Evolutionary conservation across 1,284 basidiomycete genomes (phyloP).

Genomic region (Boletus sp.): DNA sequence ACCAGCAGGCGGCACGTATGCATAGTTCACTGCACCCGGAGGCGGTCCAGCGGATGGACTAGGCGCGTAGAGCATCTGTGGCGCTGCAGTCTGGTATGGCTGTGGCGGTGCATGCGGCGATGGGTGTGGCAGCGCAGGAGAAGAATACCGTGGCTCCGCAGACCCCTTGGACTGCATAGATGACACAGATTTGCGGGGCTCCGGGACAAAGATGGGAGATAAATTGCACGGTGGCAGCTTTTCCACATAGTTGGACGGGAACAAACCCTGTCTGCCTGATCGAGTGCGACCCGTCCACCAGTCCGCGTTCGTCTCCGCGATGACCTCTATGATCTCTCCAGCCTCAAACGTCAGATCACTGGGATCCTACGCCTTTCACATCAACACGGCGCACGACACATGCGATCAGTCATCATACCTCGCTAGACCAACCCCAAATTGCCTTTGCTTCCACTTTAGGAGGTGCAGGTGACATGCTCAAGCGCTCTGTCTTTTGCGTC

Average conservation of each 20-base stretch:
- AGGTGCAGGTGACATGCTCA: slow-evolving; percentile 25
- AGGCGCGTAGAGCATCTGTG: slow-evolving; percentile 23
- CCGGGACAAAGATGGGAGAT: slow-evolving; percentile 25
- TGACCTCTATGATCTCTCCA: slow-evolving; percentile 37
- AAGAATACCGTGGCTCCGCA: slow-evolving; percentile 17
- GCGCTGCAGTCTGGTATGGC: slow-evolving; percentile 15
- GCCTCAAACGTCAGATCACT: slow-evolving; percentile 34
- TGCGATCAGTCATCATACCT: slow-evolving; percentile 19
- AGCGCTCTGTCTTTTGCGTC: slow-evolving; percentile 23
- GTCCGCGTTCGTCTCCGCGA: slow-evolving; percentile 37
- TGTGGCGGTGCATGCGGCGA: slow-evolving; percentile 20
- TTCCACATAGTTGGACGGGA: slow-evolving; percentile 59
- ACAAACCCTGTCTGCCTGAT: slow-evolving; percentile 48
- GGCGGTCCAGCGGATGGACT: slow-evolving; percentile 24
- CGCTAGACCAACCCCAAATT: slow-evolving; percentile 30
- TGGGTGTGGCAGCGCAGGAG: slow-evolving; percentile 27
- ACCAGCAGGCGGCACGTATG: slow-evolving; percentile 30
- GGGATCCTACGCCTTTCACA: slow-evolving; percentile 43
- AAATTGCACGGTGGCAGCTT: slow-evolving; percentile 32
- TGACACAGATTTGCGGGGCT: slow-evolving; percentile 18
- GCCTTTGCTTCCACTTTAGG: slow-evolving; percentile 30
- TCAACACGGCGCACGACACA: slow-evolving; percentile 13
- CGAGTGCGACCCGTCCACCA: slow-evolving; percentile 39
- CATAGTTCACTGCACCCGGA: slow-evolving; percentile 26
- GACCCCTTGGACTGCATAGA: slow-evolving; percentile 1